Evolutionary conservation across 306 rosid species (phyloP), one percentile per base, ranked within the genome.

Genomic region (Lablab purpureus): DNA sequence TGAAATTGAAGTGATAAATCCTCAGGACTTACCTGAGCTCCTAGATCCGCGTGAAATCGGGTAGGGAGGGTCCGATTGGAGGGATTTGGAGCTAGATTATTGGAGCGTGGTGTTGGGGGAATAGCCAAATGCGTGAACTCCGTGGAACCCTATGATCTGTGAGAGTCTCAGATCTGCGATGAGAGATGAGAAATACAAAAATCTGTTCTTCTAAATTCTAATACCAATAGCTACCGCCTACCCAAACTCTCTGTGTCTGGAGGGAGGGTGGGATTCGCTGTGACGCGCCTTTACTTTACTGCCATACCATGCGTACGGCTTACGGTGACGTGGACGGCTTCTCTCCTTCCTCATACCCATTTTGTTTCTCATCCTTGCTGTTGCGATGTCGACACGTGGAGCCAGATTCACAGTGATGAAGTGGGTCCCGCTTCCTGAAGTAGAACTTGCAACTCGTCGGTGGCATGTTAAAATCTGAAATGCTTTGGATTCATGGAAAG

Each of bases 1-100:
- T 76, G n/a, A 71, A 71, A 22, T 52, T 25, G 12, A 77, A 41
- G 11, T 43, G 49, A 43, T 43, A 55, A 54, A 13, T 75, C 60
- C 11, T 34, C 10, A 21, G 58, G 60, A 27, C 28, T 78, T 83
- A 78, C 83, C 73, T 83, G 10, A 3, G 0, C 10, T 56, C 27
- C 84, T 79, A 90, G 93, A 90, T 87, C 91, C 85, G 75, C 82
- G 77, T 0, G 63, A 5, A 9, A 49, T 59, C 40, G 80, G 80
- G 37, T 72, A 3, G 4, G 83, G 65, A 32, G 64, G 80, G 28
- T 83, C 83, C 76, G 83, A 47, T 12, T 43, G 49, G 17, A 43
- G 14, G 15, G 49, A 4, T 11, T 52, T 6, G 25, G 25, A 18
- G 75, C 4, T 58, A 68, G 60, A 56, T 68, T 56, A 2, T 15